phyloP scores from a whole-genome alignment of 495 filamentous ascomycete species.

The Aspergillus heteromorphus region DNA sequence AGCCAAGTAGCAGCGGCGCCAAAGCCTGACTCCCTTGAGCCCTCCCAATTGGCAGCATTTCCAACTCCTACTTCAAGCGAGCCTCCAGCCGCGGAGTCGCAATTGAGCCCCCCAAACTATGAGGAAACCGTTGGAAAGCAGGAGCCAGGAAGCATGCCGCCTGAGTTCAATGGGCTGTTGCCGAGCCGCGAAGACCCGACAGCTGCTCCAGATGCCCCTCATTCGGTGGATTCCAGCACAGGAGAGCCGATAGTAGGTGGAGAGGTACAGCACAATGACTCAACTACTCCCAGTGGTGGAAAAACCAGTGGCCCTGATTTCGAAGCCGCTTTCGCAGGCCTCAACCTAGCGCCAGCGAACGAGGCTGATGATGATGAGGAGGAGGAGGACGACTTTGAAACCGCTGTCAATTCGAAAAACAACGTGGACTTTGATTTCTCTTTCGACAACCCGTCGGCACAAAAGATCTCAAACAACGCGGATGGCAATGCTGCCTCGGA shows the following conservation, averaged over 20 bases:
- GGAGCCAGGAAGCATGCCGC: constrained; percentile 42
- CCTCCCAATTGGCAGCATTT: constrained; percentile 38
- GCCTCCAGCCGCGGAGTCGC: constrained; percentile 46
- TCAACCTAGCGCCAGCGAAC: constrained; percentile 51
- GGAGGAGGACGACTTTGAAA: constrained; percentile 52
- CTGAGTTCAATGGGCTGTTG: constrained; percentile 59
- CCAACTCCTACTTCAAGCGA: constrained; percentile 26
- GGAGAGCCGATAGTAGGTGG: constrained; percentile 40
- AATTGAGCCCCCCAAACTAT: constrained; percentile 63
- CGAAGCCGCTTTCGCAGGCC: constrained; percentile 84
- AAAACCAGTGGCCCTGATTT: constrained; percentile 56
- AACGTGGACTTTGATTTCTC: constrained; percentile 66
- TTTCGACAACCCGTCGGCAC: constrained; percentile 46
- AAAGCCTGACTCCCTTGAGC: constrained; percentile 28
- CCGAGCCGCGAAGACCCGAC: constrained; percentile 62
- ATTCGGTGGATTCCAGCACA: constrained; percentile 37
- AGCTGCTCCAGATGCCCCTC: constrained; percentile 40
- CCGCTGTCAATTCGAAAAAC: constrained; percentile 32
- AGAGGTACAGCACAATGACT: constrained; percentile 24
- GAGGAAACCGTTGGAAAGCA: constrained; percentile 37
- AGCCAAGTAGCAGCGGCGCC: constrained; percentile 16
- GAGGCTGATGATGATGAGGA: constrained; percentile 88
- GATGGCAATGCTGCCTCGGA: constrained; percentile 23
- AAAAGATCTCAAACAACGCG: constrained; percentile 21
- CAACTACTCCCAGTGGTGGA: constrained; percentile 15